These are phyloP conservation scores for Tulasnella sp. DNA, from an alignment of 768 basidiomycete species.

Conservation along the genomic window DNA sequence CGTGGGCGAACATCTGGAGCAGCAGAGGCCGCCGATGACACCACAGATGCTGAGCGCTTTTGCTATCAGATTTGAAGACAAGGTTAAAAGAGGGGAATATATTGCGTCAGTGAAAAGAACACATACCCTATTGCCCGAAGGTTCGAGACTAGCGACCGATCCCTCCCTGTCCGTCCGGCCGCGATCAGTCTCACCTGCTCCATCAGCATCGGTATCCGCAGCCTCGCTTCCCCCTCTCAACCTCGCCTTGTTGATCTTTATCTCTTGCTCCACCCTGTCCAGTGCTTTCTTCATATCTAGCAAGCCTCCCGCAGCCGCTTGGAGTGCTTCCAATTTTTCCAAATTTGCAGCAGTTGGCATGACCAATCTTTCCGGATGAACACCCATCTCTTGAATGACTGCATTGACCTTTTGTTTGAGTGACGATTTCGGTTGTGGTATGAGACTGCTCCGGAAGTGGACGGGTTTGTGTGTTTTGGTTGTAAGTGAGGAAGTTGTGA, in stretches of 20 bases:
- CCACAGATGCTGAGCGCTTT: conserved; percentile 33
- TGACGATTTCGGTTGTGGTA: conserved; percentile 72
- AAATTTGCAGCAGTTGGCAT: conserved; percentile 91
- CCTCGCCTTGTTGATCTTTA: conserved; percentile 63
- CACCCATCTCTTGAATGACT: conserved; percentile 69
- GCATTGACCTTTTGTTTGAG: conserved; percentile 72
- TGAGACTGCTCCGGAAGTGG: conserved; percentile 80
- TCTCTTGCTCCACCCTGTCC: conserved; percentile 84
- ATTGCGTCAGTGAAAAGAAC: not conserved
- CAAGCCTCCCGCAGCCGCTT: conserved; percentile 66
- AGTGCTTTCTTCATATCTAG: conserved; percentile 86
- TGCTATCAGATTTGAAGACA: conserved; percentile 16
- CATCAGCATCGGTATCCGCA: conserved; percentile 46
- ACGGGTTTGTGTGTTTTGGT: conserved; percentile 77
- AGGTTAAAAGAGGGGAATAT: not conserved
- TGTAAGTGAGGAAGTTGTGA: conserved; percentile 47
- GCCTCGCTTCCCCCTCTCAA: conserved; percentile 52
- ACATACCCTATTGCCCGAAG: conserved; percentile 18
- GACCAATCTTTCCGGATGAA: conserved; percentile 70
- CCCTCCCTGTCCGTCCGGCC: conserved; percentile 40
- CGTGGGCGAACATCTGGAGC: conserved; percentile 13
- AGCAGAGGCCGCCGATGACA: conserved; percentile 31
- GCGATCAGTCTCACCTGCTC: conserved; percentile 18
- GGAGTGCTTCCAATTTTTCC: conserved; percentile 63
- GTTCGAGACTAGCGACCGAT: not conserved